Conservation (phyloP, 176 grass and related monocot species). For the Chrysopogon serrulatus region DNA sequence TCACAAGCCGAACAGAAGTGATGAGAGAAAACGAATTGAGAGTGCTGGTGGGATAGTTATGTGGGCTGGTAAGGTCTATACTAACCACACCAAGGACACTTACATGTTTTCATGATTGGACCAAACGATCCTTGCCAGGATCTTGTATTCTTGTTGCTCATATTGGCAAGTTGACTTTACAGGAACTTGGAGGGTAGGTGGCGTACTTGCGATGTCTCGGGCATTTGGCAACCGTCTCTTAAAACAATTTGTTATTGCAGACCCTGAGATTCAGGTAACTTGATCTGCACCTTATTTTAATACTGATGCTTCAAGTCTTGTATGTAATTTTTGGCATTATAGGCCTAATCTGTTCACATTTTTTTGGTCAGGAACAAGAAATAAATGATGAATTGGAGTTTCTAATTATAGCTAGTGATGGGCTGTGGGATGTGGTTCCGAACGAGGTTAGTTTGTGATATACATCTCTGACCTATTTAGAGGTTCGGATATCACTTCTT, state of each 20-base stretch:
- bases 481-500: neutral
- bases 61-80: conserved; percentile 70
- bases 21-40: conserved; percentile 91
- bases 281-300: neutral
- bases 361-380: conserved; percentile 54
- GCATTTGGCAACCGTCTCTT: conserved; percentile 96
- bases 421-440: conserved; percentile 80
- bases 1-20: conserved; percentile 97
- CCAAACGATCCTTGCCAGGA: neutral
- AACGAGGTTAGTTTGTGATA: conserved; percentile 69
- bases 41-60: conserved; percentile 89
- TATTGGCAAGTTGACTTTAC: conserved; percentile 5
- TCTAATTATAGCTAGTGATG: conserved; percentile 90
- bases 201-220: conserved; percentile 97
- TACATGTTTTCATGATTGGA: neutral
- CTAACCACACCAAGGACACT: neutral
- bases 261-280: conserved; percentile 90
- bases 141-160: conserved; percentile 25
- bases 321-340: neutral
- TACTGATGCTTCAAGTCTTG: neutral
- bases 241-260: conserved; percentile 94
- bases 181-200: conserved; percentile 99
- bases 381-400: conserved; percentile 73
- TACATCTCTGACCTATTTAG: neutral
- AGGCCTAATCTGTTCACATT: neutral